Evolutionary conservation across 768 basidiomycete genomes (phyloP).

Genomic region (Amanita exitialis): DNA sequence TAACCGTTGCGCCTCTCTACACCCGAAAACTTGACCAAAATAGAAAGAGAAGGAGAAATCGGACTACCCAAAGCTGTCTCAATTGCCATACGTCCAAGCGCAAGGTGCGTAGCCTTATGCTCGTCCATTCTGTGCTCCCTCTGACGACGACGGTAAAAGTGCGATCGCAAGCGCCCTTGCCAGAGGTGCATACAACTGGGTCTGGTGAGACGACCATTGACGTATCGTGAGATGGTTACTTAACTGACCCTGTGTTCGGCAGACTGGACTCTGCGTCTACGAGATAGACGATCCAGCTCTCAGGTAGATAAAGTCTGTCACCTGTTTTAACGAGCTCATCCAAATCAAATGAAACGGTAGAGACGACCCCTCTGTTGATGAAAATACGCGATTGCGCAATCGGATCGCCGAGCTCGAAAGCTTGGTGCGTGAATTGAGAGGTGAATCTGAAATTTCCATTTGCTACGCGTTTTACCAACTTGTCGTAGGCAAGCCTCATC

Average conservation of each 20-base stretch:
- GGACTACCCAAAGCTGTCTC: constrained; percentile 82
- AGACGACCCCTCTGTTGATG: constrained; percentile 83
- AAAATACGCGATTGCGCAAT: constrained; percentile 75
- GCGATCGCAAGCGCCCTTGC: constrained; percentile 88
- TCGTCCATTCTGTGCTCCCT: constrained; percentile 6
- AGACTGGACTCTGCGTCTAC: constrained; percentile 93
- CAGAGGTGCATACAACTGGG: constrained; percentile 86
- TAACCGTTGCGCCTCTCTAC: constrained; percentile 36
- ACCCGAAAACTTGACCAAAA: constrained; percentile 33
- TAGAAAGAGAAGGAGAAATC: constrained; percentile 81
- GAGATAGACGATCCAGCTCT: constrained; percentile 86
- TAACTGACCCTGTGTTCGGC: constrained; percentile 1
- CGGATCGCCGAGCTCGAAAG: constrained; percentile 91
- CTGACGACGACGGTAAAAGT: constrained; percentile 33
- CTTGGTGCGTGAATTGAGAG: constrained; percentile 80
- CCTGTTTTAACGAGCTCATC: not conserved
- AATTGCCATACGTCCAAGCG: constrained; percentile 94
- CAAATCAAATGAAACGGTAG: constrained; percentile 26
- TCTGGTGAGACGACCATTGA: constrained; percentile 37
- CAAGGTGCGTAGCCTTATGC: constrained; percentile 45
- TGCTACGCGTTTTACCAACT: not conserved
- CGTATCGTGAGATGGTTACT: not conserved
- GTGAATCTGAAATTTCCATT: constrained; percentile 23
- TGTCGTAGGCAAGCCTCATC: constrained; percentile 68
- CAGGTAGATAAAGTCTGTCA: constrained; percentile 31